Percentiles rank a stretch among this genome's conserved stretches.
phyloP scores from a whole-genome alignment of 2,329 filamentous ascomycete genomes.

The Rhinocladiella mackenziei region DNA sequence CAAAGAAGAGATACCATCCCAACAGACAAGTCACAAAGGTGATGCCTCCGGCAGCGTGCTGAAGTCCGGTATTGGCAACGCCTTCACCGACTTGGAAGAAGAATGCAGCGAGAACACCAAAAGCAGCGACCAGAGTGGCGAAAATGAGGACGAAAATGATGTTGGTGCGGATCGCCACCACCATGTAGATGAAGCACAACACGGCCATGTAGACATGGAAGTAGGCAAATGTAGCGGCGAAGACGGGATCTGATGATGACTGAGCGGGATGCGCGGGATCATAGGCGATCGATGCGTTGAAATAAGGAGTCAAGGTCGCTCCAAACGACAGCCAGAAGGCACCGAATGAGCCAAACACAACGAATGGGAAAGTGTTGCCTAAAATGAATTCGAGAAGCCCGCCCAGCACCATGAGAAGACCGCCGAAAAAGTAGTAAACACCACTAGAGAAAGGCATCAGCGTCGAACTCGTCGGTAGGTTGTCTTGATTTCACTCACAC shows the following conservation, averaged over 20 bases:
- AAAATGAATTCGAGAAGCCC: constrained; percentile 37
- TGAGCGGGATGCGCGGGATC: constrained; percentile 30
- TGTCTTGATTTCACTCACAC: constrained; percentile 14
- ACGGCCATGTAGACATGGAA: constrained; percentile 64
- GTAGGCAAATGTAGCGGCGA: constrained; percentile 45
- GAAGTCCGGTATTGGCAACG: constrained; percentile 7
- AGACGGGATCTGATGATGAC: constrained; percentile 27
- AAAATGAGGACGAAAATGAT: constrained; percentile 68
- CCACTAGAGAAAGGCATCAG: constrained; percentile 24
- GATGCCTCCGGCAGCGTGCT: constrained; percentile 46
- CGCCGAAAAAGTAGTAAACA: constrained; percentile 37
- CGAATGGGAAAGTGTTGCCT: constrained; percentile 52
- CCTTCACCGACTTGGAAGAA: constrained; percentile 24
- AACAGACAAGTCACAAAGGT: constrained; percentile 49
- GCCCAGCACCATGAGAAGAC: constrained; percentile 34
- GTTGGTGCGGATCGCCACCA: constrained; percentile 70
- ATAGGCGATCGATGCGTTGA: constrained; percentile 46
- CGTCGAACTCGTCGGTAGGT: constrained; percentile 2
- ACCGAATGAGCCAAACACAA: constrained; percentile 49
- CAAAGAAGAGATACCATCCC: constrained; percentile 56
- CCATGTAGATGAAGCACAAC: constrained; percentile 62
- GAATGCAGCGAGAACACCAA: constrained; percentile 54
- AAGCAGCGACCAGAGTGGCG: constrained; percentile 56
- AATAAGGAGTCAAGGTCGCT: constrained; percentile 53
- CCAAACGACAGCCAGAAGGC: constrained; percentile 56